Evolutionary conservation across 352 stramenopile genomes (phyloP), one percentile per base, ranked within the genome.

Genomic region (Globisporangium echinulatum): DNA sequence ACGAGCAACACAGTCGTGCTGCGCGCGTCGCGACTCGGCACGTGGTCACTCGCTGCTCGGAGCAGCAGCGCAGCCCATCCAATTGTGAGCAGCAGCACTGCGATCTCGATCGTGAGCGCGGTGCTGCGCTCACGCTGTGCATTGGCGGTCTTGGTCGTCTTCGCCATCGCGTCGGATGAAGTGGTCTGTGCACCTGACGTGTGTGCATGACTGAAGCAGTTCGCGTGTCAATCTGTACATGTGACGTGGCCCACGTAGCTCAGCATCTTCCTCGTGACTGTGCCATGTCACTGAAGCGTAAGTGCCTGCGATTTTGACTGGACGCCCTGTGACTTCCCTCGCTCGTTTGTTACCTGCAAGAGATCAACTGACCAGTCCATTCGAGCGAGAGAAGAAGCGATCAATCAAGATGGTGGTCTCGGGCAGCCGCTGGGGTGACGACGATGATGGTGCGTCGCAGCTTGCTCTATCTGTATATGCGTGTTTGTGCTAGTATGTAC

Each of bases 341-440:
- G 48, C n/a, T 9, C 17, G 17, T 36, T 17, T 9, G 17, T 36
- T 10, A 33, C 48, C 48, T 17, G 13, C 6, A 49, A 49, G 13
- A 19, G 44, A 49, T 13, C 44, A 7, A 49, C 10, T 44, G 7
- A 13, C 40, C 7, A 44, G 8, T 9, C 13, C 42, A 25, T 33
- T 54, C 37, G 10, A 19, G 9, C 25, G 49, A 15, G 17, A n/a
- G 11, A 17, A n/a, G 8, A 39, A 54, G 36, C 33, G 47, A 49
- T 66, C 49, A 70, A 49, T 66, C 49, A 70, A 60, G 49, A 91
- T 91, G 81, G 79, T 82, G 70, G 70, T 91, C 61, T 85, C 79
- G 1, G 77, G 77, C 15, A 87, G 79, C 72, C 81, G 81, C 61
- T 91, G 81, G 81, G 81, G 79, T 56, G 81, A 91, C 36, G 81